Conservation (phyloP, 306 rosid genomes). For the Lathyrus oleraceus region DNA sequence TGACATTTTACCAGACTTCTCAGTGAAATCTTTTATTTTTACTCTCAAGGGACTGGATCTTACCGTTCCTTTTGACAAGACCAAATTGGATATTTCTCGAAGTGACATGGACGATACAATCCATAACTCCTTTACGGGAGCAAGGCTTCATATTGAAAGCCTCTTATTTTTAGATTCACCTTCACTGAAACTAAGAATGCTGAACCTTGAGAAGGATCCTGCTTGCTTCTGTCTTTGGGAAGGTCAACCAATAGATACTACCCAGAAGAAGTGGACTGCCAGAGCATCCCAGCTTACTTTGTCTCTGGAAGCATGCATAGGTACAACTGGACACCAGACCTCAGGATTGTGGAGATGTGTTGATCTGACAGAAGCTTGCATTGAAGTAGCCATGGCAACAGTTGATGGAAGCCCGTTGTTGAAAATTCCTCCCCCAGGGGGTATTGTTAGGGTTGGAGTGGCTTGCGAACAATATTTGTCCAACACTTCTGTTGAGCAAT, state of each 20-base stretch:
- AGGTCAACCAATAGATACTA: slow-evolving; percentile 85
- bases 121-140: slow-evolving; percentile 74
- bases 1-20: slow-evolving; percentile 81
- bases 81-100: slow-evolving; percentile 46
- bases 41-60: slow-evolving; percentile 68
- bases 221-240: slow-evolving; percentile 95
- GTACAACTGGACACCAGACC: slow-evolving; percentile 43
- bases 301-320: slow-evolving; percentile 67
- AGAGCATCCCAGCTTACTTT: slow-evolving; percentile 69
- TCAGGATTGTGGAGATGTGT: slow-evolving; percentile 86
- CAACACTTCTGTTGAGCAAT: slow-evolving; percentile 86
- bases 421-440: slow-evolving; percentile 85
- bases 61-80: slow-evolving; percentile 69
- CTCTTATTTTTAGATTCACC: slow-evolving; percentile 73
- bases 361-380: slow-evolving; percentile 72
- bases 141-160: slow-evolving; percentile 76
- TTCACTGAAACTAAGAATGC: slow-evolving; percentile 54
- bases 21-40: slow-evolving; percentile 70
- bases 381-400: slow-evolving; percentile 94
- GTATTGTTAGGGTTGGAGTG: slow-evolving; percentile 87
- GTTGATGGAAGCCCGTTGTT: slow-evolving; percentile 85
- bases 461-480: slow-evolving; percentile 77
- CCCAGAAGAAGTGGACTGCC: slow-evolving; percentile 83
- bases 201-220: slow-evolving; percentile 91
- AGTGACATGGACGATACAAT: slow-evolving; percentile 41